Evolutionary conservation across 805 yeast species (phyloP).

Genomic region (Pichia occidentalis): DNA sequence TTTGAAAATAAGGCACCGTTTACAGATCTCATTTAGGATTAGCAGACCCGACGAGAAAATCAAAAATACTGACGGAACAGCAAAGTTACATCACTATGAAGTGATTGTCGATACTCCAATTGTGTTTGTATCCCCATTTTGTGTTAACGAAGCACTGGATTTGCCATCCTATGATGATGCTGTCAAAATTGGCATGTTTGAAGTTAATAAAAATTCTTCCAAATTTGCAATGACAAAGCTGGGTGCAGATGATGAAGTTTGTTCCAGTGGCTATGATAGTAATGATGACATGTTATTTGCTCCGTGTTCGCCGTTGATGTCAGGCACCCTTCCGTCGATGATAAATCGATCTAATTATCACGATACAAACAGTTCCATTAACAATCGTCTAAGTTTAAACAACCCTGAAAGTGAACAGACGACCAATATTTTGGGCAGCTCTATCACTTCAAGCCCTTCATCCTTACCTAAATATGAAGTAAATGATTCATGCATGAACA

Average conservation of each 20-base stretch:
- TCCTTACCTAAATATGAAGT: slow-evolving; percentile 2
- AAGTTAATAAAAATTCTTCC: slow-evolving; percentile 7
- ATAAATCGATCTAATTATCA: slow-evolving; percentile 21
- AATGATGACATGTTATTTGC: slow-evolving; percentile 37
- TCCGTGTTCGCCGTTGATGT: slow-evolving; percentile 41
- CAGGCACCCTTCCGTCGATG: slow-evolving; percentile 32
- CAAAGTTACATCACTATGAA: slow-evolving; percentile 65
- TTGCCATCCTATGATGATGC: slow-evolving; percentile 36
- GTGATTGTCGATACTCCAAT: slow-evolving; percentile 77
- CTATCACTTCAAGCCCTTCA: slow-evolving; percentile 2
- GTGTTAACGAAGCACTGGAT: slow-evolving; percentile 28
- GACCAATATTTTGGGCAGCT: slow-evolving; percentile 19
- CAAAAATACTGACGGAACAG: slow-evolving; percentile 24
- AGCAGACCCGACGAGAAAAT: slow-evolving; percentile 50
- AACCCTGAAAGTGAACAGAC: slow-evolving; percentile 29
- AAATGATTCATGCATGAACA: background rate
- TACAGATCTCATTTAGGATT: slow-evolving; percentile 65
- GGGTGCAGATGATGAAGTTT: slow-evolving; percentile 8
- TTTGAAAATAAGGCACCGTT: slow-evolving; percentile 56
- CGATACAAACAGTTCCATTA: too few relatives aligned
- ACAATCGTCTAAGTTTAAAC: too few relatives aligned
- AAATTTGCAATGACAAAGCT: slow-evolving; percentile 10
- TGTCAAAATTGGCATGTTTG: slow-evolving; percentile 19
- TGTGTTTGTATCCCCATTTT: slow-evolving; percentile 41
- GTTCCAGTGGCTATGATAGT: slow-evolving; percentile 6